Evolutionary conservation across 306 rosid genomes (phyloP).

Genomic region (Albizia julibrissin): DNA sequence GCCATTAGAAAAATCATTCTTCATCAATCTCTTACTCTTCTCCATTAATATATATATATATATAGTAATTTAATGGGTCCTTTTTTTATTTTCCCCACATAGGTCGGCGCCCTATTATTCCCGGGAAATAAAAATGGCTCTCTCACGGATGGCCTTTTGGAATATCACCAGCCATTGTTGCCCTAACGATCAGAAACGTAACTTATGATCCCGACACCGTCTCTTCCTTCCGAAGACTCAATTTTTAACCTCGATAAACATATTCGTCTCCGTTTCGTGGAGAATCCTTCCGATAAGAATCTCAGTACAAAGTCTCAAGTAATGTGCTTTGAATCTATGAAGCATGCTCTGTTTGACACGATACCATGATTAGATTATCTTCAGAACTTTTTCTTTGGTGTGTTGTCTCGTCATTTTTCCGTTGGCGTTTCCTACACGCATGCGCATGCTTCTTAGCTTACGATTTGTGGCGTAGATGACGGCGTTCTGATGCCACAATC

Average conservation of each 20-base stretch:
- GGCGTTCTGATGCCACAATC: not conserved
- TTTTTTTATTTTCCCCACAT: not conserved
- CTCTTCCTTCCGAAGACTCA: not conserved
- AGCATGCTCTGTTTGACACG: not conserved
- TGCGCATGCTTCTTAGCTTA: not conserved
- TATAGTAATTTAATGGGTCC: too few species aligned
- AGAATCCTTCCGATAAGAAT: not conserved
- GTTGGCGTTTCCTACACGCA: not conserved
- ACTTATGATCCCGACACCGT: not conserved
- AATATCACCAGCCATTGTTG: not conserved
- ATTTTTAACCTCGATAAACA: not conserved
- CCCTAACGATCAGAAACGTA: not conserved
- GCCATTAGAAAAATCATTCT: too few species aligned
- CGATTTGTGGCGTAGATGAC: not conserved
- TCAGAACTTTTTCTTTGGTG: not conserved
- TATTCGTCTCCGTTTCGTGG: too few species aligned
- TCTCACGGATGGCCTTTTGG: not conserved
- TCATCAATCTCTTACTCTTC: too few species aligned
- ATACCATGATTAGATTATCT: not conserved
- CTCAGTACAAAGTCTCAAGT: not conserved
- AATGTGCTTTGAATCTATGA: not conserved
- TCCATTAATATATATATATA: too few species aligned
- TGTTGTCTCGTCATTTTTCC: not conserved
- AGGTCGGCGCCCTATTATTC: not conserved
- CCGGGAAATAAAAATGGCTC: not conserved